Evolutionary conservation across 164 flowering plant genomes (phyloP), one percentile per base, ranked within the genome.

Genomic region (Kalanchoe fedtschenkoi): DNA sequence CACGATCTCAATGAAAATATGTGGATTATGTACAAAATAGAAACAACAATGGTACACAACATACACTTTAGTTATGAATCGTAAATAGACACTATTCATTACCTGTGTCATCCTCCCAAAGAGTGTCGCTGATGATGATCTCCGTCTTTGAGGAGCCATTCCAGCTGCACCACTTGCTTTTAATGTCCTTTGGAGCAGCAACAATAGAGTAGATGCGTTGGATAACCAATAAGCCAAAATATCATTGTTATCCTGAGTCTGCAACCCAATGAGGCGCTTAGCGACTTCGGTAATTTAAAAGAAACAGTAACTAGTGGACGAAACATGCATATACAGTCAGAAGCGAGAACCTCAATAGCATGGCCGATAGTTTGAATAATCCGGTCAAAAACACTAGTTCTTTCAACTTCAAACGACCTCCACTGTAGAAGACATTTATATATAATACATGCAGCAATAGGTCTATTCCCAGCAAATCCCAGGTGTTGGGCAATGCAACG

Each of bases 161-260:
- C 96, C 96, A 68, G 97, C 91, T 43, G 96, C 96, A 69, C 96
- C 97, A 71, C 91, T 85, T 42, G 96, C 99, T 76, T 95, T 91
- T 61, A 95, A 64, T 66, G 99, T 95, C 63, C 89, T 91, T 65
- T 95, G 97, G 63, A 95, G 88, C 51, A 91, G 86, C 63, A 95
- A 69, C 70, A 95, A 72, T 61, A 95, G 73, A 46, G 93, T 91
- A n/a, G 99, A 89, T 32, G 96, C 88, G 75, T 95, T 91, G 63
- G 97, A 91, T 54, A 95, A 69, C 99, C 99, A 95, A 75, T 95
- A 95, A 22, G 93, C 93, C 75, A 95, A 74, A 35, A 77, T 58
- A 43, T 87, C 89, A 77, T 91, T 87, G 77, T 95, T 89, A 60
- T 91, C 96, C 73, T 83, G 92, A 30, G 86, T 83, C 88, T 89